A percentile compares a stretch with the other conserved stretches of the same genome.
phyloP scores from a whole-genome alignment of 1,139 yeast species.

The Geotrichum restrictum region DNA sequence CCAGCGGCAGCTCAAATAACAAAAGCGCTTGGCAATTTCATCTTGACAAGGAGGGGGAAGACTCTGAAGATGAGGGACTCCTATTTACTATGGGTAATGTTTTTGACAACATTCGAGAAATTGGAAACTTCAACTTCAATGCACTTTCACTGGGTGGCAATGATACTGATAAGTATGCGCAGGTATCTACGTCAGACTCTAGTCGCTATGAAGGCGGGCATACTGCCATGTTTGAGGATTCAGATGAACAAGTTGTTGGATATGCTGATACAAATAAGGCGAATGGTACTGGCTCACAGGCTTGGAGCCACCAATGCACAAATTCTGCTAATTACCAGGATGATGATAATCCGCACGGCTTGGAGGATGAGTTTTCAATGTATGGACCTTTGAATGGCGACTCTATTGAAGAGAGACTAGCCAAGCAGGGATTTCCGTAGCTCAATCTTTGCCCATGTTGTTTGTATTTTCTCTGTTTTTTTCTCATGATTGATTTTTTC shows the following conservation, averaged over 20 bases:
- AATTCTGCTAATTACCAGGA: neutral
- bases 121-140: slow-evolving; percentile 25
- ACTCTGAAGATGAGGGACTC: slow-evolving; percentile 34
- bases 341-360: neutral
- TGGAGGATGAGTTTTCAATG: slow-evolving; percentile 6
- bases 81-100: slow-evolving; percentile 29
- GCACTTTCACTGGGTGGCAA: slow-evolving; percentile 7
- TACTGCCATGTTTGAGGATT: neutral
- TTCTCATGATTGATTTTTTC: neutral
- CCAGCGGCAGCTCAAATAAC: neutral
- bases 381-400: slow-evolving; percentile 17
- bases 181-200: neutral
- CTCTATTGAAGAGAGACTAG: slow-evolving; percentile 12
- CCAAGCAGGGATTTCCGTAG: slow-evolving; percentile 6
- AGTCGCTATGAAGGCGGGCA: neutral
- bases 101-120: slow-evolving; percentile 30
- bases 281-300: neutral
- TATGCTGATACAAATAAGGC: neutral
- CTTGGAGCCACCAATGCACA: neutral
- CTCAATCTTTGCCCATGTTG: neutral
- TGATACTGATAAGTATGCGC: neutral
- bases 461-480: neutral
- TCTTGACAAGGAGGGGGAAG: slow-evolving; percentile 25
- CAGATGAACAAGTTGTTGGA: neutral
- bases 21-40: slow-evolving; percentile 30